phyloP scores from a whole-genome alignment of 805 yeast species.

The Candida tallmaniae region DNA sequence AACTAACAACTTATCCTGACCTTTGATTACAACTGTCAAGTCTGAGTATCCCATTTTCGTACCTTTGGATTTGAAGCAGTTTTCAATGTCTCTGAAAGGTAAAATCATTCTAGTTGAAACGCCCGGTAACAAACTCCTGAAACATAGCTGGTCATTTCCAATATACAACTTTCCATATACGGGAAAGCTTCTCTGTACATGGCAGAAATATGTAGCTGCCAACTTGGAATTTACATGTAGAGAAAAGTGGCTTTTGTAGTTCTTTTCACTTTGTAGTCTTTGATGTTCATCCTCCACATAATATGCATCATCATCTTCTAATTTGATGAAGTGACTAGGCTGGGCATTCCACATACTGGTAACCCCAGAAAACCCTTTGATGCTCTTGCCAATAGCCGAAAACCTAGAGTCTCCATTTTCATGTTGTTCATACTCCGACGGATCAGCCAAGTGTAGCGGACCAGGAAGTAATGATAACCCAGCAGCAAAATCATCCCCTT shows the following conservation, averaged over 20 bases:
- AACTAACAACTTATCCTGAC: slow-evolving; percentile 71
- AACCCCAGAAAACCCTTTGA: slow-evolving; percentile 28
- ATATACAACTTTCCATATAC: slow-evolving; percentile 79
- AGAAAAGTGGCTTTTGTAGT: slow-evolving; percentile 65
- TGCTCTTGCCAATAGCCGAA: slow-evolving; percentile 18
- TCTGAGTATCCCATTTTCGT: slow-evolving; percentile 66
- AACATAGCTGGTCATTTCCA: slow-evolving; percentile 67
- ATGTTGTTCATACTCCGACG: slow-evolving; percentile 17
- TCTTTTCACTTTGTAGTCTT: slow-evolving; percentile 44
- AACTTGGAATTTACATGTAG: slow-evolving; percentile 48
- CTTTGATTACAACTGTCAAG: slow-evolving; percentile 62
- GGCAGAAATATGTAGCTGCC: slow-evolving; percentile 65
- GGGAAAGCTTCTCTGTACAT: slow-evolving; percentile 68
- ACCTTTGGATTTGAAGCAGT: slow-evolving; percentile 62
- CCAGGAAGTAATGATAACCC: slow-evolving; percentile 9
- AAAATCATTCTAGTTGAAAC: slow-evolving; percentile 75
- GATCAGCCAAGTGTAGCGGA: slow-evolving; percentile 24
- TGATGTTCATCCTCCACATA: slow-evolving; percentile 43
- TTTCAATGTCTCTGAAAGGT: slow-evolving; percentile 71
- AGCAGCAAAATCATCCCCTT: neutral
- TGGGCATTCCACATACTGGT: slow-evolving; percentile 50
- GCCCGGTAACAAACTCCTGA: slow-evolving; percentile 75
- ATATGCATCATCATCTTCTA: slow-evolving; percentile 40
- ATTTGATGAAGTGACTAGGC: slow-evolving; percentile 57
- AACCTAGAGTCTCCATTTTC: slow-evolving; percentile 14